These are phyloP conservation scores for Xerocomus cyaneibrunnescens DNA, from an alignment of 1,284 basidiomycete genomes.

Conservation along the genomic window DNA sequence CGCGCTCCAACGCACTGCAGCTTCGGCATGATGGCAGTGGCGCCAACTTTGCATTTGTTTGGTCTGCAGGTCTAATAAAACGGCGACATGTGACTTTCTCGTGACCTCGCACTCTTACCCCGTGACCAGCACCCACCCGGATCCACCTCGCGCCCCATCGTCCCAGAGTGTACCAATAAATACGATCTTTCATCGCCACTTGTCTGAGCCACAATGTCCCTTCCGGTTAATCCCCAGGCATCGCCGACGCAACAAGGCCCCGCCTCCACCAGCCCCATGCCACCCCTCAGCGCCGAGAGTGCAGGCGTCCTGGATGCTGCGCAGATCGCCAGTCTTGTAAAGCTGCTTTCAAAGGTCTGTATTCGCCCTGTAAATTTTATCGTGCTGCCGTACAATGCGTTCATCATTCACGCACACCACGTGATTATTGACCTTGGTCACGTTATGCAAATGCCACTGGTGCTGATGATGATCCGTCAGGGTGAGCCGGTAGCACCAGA, in stretches of 20 bases:
- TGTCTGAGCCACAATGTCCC: constrained; percentile 14
- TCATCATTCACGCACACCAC: constrained; percentile 17
- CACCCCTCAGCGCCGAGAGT: constrained; percentile 10
- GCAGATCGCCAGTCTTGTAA: constrained; percentile 29
- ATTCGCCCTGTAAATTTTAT: not conserved
- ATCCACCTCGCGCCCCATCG: constrained; percentile 6
- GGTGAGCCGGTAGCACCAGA: constrained; percentile 31
- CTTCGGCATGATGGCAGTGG: too few species aligned
- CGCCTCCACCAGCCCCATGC: constrained; percentile 9
- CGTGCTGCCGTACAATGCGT: not conserved
- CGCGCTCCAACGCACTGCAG: too few species aligned
- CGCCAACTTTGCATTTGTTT: constrained; percentile 31
- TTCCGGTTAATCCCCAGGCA: constrained; percentile 18
- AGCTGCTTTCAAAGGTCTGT: constrained; percentile 35
- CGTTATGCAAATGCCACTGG: constrained; percentile 14
- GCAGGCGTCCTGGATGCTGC: constrained; percentile 22
- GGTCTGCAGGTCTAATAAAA: constrained; percentile 30
- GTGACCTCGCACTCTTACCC: constrained; percentile 34
- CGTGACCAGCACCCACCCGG: constrained; percentile 34
- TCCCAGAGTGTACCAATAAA: not conserved
- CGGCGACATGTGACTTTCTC: constrained; percentile 37
- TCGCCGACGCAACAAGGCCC: constrained; percentile 17
- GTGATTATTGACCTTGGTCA: constrained; percentile 30
- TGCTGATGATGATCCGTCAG: constrained; percentile 16
- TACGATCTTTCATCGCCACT: not conserved